A percentile compares a stretch with the other conserved stretches of the same genome.
phyloP scores from a whole-genome alignment of 2,329 filamentous ascomycete species.

The Cladosporium sp. region DNA sequence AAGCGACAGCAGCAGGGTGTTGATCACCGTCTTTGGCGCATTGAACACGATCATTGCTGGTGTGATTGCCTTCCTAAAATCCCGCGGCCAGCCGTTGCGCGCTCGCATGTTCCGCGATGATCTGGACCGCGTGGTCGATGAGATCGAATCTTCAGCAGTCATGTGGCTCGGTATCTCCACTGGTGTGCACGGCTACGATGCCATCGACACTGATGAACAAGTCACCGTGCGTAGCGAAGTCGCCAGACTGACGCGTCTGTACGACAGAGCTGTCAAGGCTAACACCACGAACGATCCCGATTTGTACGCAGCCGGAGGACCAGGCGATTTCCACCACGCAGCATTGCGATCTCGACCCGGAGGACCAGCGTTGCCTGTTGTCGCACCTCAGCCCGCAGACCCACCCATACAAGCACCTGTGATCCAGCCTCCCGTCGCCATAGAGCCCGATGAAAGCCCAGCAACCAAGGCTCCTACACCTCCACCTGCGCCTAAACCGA shows the following conservation, averaged over 20 bases:
- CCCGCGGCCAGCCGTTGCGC: slow-evolving; percentile 44
- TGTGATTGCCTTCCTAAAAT: slow-evolving; percentile 44
- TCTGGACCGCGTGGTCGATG: slow-evolving; percentile 44
- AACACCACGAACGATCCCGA: slow-evolving; percentile 46
- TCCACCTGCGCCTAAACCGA: neutral
- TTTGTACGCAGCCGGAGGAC: slow-evolving; percentile 40
- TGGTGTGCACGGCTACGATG: slow-evolving; percentile 49
- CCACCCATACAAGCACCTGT: slow-evolving; percentile 23
- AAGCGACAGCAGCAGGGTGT: slow-evolving; percentile 37
- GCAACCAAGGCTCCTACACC: slow-evolving; percentile 25
- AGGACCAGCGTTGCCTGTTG: slow-evolving; percentile 23
- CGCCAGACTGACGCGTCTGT: slow-evolving; percentile 40
- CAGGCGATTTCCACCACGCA: slow-evolving; percentile 30
- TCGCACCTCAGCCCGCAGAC: slow-evolving; percentile 19
- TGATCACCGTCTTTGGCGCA: slow-evolving; percentile 45
- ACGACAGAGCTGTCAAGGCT: slow-evolving; percentile 42
- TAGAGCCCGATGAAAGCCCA: slow-evolving; percentile 35
- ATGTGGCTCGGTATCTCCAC: slow-evolving; percentile 49
- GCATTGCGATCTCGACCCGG: slow-evolving; percentile 28
- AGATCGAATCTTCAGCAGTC: slow-evolving; percentile 45
- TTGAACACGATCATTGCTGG: slow-evolving; percentile 47
- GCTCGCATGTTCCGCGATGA: slow-evolving; percentile 46
- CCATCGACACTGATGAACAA: slow-evolving; percentile 47
- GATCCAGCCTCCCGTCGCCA: slow-evolving; percentile 10
- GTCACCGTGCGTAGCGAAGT: slow-evolving; percentile 47